A percentile compares a stretch with the other conserved stretches of the same genome.
Evolutionary conservation across 2,329 filamentous ascomycete genomes (phyloP).

Genomic region (Fusarium caatingaense): DNA sequence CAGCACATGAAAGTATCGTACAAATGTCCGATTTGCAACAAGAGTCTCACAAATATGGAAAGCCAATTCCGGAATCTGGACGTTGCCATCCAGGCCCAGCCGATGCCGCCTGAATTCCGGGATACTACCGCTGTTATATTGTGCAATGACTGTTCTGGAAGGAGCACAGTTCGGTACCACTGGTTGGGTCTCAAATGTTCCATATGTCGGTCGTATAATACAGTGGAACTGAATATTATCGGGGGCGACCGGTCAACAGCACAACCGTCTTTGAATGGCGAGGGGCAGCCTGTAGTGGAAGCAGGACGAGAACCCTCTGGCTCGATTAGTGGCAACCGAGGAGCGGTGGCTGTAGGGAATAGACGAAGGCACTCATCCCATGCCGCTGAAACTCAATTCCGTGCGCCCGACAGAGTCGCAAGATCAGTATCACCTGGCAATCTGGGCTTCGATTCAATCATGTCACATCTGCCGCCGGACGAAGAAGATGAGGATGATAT

Average conservation of each 20-base stretch:
- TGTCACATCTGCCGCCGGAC: constrained; percentile 47
- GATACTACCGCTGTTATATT: constrained; percentile 85
- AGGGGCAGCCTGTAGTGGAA: constrained; percentile 30
- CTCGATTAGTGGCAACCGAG: constrained; percentile 26
- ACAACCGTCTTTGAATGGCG: constrained; percentile 44
- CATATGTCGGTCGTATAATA: constrained; percentile 77
- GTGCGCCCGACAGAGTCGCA: constrained; percentile 56
- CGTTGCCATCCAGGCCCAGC: constrained; percentile 85
- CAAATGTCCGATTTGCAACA: constrained; percentile 96
- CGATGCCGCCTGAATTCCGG: constrained; percentile 87
- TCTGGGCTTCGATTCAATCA: constrained; percentile 43
- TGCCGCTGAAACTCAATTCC: constrained; percentile 49
- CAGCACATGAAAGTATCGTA: constrained; percentile 91
- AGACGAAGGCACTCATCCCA: constrained; percentile 56
- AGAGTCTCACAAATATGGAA: constrained; percentile 98
- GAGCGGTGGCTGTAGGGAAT: constrained; percentile 36
- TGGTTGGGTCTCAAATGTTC: constrained; percentile 94
- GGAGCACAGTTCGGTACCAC: constrained; percentile 88
- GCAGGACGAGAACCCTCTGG: constrained; percentile 20
- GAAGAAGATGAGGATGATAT: constrained; percentile 67
- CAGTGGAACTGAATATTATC: constrained; percentile 71
- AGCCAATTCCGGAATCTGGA: constrained; percentile 92
- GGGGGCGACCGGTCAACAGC: constrained; percentile 53
- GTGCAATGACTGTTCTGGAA: constrained; percentile 94
- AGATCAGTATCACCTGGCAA: constrained; percentile 58